A percentile compares a stretch with the other conserved stretches of the same genome.
Conservation (phyloP, 208 protist species). For the Leishmania gerbilli region DNA sequence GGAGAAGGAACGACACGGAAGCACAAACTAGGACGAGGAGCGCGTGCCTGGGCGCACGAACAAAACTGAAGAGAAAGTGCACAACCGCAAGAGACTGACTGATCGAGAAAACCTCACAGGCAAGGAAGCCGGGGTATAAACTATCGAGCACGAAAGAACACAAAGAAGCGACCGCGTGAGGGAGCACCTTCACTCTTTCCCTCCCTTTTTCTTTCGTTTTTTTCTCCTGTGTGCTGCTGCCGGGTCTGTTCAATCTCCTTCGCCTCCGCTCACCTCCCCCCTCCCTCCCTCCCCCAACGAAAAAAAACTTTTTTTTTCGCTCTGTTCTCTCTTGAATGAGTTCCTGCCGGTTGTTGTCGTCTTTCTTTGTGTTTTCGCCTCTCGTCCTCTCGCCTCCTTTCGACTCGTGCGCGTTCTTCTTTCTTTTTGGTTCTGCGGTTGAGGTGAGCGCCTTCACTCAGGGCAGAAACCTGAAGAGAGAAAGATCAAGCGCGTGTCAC, state of each 20-base stretch:
- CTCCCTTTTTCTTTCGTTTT: not conserved
- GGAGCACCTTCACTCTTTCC: not conserved
- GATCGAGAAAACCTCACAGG: not conserved
- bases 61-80: not conserved
- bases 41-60: not conserved
- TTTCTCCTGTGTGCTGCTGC: not conserved
- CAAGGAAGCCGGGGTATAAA: not conserved
- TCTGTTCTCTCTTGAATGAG: not conserved
- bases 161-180: not conserved
- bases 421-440: not conserved
- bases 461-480: not conserved
- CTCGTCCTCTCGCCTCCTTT: not conserved
- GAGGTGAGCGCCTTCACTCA: not conserved
- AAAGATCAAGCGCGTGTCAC: not conserved
- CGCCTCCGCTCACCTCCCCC: no score
- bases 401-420: not conserved
- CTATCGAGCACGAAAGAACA: not conserved
- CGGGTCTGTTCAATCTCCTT: not conserved
- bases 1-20: not conserved
- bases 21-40: not conserved
- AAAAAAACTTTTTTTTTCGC: not conserved
- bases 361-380: not conserved
- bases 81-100: not conserved
- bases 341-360: not conserved
- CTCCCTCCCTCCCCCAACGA: no score